A percentile compares a stretch with the other conserved stretches of the same genome.
Conservation (phyloP, 208 protist species). For the Trichomonas vaginalis region DNA sequence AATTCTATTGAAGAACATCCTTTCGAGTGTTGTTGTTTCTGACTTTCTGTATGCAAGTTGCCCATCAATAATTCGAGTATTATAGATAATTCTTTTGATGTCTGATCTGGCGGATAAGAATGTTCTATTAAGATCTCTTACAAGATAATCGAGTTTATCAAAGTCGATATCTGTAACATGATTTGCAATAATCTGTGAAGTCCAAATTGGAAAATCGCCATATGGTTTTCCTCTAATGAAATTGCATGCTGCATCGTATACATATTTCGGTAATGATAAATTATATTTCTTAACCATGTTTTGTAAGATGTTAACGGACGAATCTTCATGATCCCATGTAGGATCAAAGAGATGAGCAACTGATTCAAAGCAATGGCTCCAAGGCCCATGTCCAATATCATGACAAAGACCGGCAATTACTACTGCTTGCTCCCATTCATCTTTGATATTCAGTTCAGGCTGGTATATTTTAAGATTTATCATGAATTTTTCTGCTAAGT, state of each 20-base stretch:
- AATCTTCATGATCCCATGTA: conserved; percentile 11
- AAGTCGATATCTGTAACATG: neutral
- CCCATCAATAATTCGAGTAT: neutral
- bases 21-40: neutral
- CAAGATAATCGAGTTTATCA: neutral
- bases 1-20: neutral
- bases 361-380: conserved; percentile 32
- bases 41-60: neutral
- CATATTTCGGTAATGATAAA: neutral
- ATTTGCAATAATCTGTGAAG: neutral
- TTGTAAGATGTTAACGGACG: neutral
- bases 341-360: neutral
- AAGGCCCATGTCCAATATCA: conserved; percentile 37
- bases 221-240: neutral
- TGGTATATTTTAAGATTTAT: neutral
- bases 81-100: neutral
- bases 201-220: neutral
- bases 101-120: neutral
- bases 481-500: conserved; percentile 23
- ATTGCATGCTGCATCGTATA: neutral
- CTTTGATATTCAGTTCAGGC: neutral
- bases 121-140: neutral
- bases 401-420: conserved; percentile 30
- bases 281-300: neutral
- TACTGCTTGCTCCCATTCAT: neutral